phyloP scores from a whole-genome alignment of 2,329 filamentous ascomycete species.

The Aspergillus piperis region DNA sequence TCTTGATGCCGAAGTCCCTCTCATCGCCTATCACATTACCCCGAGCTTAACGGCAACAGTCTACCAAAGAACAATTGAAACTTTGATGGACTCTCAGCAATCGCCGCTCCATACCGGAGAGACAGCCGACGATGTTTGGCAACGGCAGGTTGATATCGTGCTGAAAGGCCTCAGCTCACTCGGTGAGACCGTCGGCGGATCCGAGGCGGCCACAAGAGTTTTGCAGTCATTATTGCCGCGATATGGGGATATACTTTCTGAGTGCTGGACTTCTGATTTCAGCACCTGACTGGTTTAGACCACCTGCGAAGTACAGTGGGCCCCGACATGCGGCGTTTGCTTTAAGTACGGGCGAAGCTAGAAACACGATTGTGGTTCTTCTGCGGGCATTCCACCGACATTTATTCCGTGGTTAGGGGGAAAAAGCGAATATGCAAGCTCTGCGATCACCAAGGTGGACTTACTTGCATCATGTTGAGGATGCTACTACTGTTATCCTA shows the following conservation, averaged over 20 bases:
- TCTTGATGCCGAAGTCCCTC: constrained; percentile 20
- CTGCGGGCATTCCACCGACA: too few species aligned
- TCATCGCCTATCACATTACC: constrained; percentile 26
- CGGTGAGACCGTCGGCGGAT: constrained; percentile 26
- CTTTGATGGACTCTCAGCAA: constrained; percentile 2
- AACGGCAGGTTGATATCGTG: constrained; percentile 19
- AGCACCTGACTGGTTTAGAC: constrained; percentile 3
- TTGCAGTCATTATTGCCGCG: constrained; percentile 16
- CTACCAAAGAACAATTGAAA: constrained; percentile 21
- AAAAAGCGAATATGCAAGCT: too few species aligned
- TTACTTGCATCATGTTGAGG: too few species aligned
- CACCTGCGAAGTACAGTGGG: too few species aligned
- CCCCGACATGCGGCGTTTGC: too few species aligned
- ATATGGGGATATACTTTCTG: constrained; percentile 25
- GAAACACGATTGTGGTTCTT: too few species aligned
- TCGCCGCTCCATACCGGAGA: not conserved
- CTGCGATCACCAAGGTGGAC: too few species aligned
- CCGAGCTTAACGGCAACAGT: constrained; percentile 19
- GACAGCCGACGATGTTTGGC: constrained; percentile 6
- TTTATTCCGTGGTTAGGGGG: too few species aligned
- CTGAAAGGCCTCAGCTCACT: constrained; percentile 27
- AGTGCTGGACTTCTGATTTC: constrained; percentile 24
- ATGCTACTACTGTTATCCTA: too few species aligned
- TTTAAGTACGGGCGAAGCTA: too few species aligned
- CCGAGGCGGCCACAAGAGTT: constrained; percentile 15